phyloP scores from a whole-genome alignment of 2,329 filamentous ascomycete genomes.

The Fusarium sp. region DNA sequence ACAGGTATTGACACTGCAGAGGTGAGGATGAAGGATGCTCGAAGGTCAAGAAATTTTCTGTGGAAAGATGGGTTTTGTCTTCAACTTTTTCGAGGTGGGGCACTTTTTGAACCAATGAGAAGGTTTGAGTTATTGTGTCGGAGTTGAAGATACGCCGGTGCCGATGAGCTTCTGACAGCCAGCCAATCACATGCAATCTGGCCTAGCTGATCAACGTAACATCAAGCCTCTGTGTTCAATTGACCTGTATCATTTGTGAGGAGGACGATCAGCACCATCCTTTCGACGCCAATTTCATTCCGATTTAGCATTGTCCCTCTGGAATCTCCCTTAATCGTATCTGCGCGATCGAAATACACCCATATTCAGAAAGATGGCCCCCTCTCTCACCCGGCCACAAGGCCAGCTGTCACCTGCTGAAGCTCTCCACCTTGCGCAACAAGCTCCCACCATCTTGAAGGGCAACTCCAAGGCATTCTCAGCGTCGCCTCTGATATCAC shows the following conservation, averaged over 20 bases:
- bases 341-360: slow-evolving; percentile 14
- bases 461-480: slow-evolving; percentile 67
- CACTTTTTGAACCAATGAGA: not conserved
- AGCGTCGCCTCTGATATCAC: slow-evolving; percentile 64
- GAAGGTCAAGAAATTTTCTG: slow-evolving; percentile 39
- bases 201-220: slow-evolving; percentile 20
- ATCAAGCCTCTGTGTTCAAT: slow-evolving; percentile 40
- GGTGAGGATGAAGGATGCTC: slow-evolving; percentile 41
- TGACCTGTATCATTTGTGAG: slow-evolving; percentile 28
- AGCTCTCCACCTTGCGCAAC: slow-evolving; percentile 70
- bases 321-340: not conserved
- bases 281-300: not conserved
- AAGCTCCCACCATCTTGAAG: slow-evolving; percentile 68
- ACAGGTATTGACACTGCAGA: slow-evolving; percentile 30
- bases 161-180: not conserved
- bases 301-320: not conserved
- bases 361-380: slow-evolving; percentile 56
- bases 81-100: slow-evolving; percentile 36
- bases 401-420: slow-evolving; percentile 67
- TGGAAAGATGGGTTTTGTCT: slow-evolving; percentile 42
- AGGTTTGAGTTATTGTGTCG: fast-evolving
- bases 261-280: slow-evolving; percentile 18
- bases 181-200: slow-evolving; percentile 39
- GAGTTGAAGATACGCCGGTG: slow-evolving; percentile 19
- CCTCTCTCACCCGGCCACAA: slow-evolving; percentile 68